Conservation (phyloP, 345 rosid species). For the Ceriops tagal region DNA sequence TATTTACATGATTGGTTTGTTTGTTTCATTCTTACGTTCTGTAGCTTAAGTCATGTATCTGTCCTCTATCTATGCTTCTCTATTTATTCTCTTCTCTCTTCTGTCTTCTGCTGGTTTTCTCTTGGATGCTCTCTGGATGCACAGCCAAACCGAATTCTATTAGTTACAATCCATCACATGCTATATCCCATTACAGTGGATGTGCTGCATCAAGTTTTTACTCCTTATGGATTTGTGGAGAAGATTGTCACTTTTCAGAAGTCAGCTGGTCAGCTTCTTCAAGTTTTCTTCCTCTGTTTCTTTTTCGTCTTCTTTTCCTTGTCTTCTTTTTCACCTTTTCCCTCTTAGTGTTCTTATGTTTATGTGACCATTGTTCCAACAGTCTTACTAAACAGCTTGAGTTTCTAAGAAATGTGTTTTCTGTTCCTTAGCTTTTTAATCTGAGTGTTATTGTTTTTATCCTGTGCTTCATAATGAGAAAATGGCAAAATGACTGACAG, state of each 20-base stretch:
- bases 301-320: background rate
- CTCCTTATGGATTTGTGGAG: constrained; percentile 90
- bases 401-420: constrained; percentile 7
- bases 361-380: constrained; percentile 6
- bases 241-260: constrained; percentile 97
- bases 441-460: constrained; percentile 5
- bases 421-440: background rate
- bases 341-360: constrained; percentile 8
- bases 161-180: constrained; percentile 92
- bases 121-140: constrained; percentile 56
- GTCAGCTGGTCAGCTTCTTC: constrained; percentile 82
- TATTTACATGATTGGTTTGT: too few species aligned
- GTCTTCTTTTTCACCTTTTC: too few species aligned
- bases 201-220: constrained; percentile 92
- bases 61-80: constrained; percentile 41
- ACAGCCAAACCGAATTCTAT: constrained; percentile 90
- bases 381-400: background rate
- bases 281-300: constrained; percentile 12
- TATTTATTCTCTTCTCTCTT: constrained; percentile 58
- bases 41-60: constrained; percentile 1
- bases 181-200: constrained; percentile 95
- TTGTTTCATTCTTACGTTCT: too few species aligned
- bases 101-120: constrained; percentile 43
- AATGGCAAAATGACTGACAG: background rate
- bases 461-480: background rate